Base-by-base conservation (phyloP, 2,329 filamentous ascomycete species). In the Bipolaris cookei region DNA sequence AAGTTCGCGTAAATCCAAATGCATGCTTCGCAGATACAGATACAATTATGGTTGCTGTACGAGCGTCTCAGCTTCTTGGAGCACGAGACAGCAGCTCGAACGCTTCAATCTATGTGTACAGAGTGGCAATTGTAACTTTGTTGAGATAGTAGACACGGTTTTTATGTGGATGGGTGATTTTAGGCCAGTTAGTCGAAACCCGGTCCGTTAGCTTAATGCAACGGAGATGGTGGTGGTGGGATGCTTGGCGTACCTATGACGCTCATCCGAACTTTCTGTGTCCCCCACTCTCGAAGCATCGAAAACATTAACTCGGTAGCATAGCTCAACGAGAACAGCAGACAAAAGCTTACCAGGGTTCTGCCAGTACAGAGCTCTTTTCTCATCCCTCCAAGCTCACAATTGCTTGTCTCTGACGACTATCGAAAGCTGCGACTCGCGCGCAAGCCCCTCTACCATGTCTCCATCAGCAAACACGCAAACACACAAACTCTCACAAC, bases 401-500 rank as follows among this genome's bases (percentile, higher is more conserved):
- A 30, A 39, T 44, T 10, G 7, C n/a, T 8, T n/a, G 3, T 16
- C 38, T 3, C 23, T 6, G 18, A 35, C 42, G 34, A 45, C 18
- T 32, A 28, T 32, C 23, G 18, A 11, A 34, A n/a, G n/a, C 16
- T 20, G 34, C 41, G 37, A 32, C 38, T 23, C 20, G 50, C 30
- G 28, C 35, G 16, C 52, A 10, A 56, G 56, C 53, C 41, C 56
- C 51, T 45, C 56, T 42, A 69, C 49, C 44, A 69, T 68, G 63
- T 51, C 61, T 30, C 60, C 59, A 54, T 53, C 68, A 49, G 49
- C 41, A 47, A 30, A 54, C 25, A 18, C 63, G 25, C 59, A 42
- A 42, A 56, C 62, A 38, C 55, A 59, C 51, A 64, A 61, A 14
- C 60, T 84, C 51, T 70, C 71, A 8, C 74, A 75, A 14, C 78